Percentiles rank a stretch among this genome's conserved stretches.
These are phyloP conservation scores for Pseudopithomyces chartarum DNA, from an alignment of 2,329 filamentous ascomycete species.

Conservation along the genomic window DNA sequence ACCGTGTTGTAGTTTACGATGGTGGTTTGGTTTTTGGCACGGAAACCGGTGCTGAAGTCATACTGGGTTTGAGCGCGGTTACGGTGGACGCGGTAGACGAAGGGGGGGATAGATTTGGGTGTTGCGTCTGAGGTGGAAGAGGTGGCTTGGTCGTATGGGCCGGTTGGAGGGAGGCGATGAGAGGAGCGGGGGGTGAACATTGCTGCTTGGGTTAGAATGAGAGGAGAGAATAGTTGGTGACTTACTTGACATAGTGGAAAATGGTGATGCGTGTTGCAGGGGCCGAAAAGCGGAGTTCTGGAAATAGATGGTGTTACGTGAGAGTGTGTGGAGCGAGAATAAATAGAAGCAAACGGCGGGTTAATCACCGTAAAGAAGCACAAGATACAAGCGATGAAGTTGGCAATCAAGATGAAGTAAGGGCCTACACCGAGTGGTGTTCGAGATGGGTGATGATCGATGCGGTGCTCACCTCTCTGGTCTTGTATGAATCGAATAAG, in stretches of 20 bases:
- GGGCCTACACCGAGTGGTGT: not conserved
- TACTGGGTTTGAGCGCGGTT: constrained; percentile 36
- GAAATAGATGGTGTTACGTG: not conserved
- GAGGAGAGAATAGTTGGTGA: not conserved
- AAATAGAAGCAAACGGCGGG: not conserved
- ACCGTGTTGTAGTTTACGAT: constrained; percentile 31
- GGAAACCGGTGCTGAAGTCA: constrained; percentile 36
- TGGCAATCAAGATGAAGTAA: no score
- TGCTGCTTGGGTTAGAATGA: not conserved
- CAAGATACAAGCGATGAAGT: not conserved
- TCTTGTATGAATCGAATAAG: not conserved
- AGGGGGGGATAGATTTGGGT: constrained; percentile 34
- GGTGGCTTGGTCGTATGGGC: not conserved
- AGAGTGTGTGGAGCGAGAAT: not conserved
- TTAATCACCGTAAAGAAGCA: not conserved
- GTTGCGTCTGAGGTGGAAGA: constrained; percentile 7
- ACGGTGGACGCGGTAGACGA: constrained; percentile 40
- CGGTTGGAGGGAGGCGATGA: constrained; percentile 1
- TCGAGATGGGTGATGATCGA: not conserved
- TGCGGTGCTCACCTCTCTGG: not conserved
- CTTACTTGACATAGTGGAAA: constrained; percentile 7
- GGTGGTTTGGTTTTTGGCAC: constrained; percentile 42
- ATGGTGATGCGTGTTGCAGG: not conserved
- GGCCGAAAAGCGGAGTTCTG: not conserved
- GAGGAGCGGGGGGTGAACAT: not conserved